These are phyloP conservation scores for Colletotrichum ledebouriae DNA, from an alignment of 2,329 filamentous ascomycete genomes.

Conservation along the genomic window DNA sequence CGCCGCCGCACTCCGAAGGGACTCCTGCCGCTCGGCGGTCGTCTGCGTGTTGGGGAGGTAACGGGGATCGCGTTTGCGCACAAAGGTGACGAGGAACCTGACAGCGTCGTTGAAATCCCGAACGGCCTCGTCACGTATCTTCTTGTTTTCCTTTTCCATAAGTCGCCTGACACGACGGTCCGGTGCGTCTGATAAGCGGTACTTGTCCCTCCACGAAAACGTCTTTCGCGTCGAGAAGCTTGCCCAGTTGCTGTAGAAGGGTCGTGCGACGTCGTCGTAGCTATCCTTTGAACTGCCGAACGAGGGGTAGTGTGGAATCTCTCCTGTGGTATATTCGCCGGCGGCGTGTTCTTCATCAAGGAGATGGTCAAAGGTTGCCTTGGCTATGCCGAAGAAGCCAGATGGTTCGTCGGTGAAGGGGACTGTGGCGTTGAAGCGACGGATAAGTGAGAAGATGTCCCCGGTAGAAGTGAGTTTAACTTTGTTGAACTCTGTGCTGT, in stretches of 20 bases:
- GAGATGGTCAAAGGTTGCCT: constrained; percentile 83
- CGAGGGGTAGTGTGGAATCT: constrained; percentile 78
- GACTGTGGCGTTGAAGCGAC: constrained; percentile 82
- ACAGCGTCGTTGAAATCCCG: constrained; percentile 95
- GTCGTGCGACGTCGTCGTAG: constrained; percentile 81
- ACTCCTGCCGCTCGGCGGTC: constrained; percentile 84
- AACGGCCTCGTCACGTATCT: constrained; percentile 82
- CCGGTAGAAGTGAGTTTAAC: constrained; percentile 83
- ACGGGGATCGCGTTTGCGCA: constrained; percentile 90
- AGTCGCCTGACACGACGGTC: constrained; percentile 84
- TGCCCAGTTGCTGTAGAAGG: constrained; percentile 86
- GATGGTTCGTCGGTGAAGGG: constrained; percentile 83
- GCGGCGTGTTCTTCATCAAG: constrained; percentile 84
- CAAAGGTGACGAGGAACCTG: constrained; percentile 85
- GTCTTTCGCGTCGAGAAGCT: constrained; percentile 87
- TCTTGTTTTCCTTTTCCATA: constrained; percentile 97
- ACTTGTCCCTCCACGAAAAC: constrained; percentile 91
- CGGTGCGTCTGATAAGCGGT: constrained; percentile 85
- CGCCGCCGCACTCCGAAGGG: constrained; percentile 81
- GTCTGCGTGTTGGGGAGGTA: constrained; percentile 83
- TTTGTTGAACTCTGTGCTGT: constrained; percentile 74
- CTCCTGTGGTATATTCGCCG: constrained; percentile 74
- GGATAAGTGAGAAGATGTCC: constrained; percentile 82
- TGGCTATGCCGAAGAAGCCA: constrained; percentile 87
- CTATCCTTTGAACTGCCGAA: constrained; percentile 84